These are phyloP conservation scores for Actinomucor elegans DNA, from an alignment of 371 early-diverging fungal species.

Conservation along the genomic window DNA sequence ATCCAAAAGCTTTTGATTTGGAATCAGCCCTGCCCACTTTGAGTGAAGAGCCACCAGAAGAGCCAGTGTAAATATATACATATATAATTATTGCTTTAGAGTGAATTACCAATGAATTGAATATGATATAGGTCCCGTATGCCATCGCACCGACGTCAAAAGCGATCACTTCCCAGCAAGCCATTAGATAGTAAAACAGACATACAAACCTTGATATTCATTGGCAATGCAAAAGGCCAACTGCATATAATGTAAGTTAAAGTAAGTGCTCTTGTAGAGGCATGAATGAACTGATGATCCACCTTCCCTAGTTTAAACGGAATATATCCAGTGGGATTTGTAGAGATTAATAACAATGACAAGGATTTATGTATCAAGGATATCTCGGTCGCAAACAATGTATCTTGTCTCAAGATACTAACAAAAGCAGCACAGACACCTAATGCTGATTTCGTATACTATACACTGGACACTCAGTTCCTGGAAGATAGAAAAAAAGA, in stretches of 20 bases:
- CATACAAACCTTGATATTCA: constrained; percentile 13
- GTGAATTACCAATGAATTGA: not conserved
- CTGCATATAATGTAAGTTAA: constrained; percentile 13
- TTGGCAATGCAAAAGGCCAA: constrained; percentile 14
- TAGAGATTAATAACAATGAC: not conserved
- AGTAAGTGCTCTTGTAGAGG: no score
- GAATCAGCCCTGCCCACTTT: constrained; percentile 10
- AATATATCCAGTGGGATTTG: constrained; percentile 17
- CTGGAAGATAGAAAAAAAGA: constrained; percentile 14
- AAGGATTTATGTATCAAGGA: not conserved
- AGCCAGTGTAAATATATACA: constrained; percentile 20
- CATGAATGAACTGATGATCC: no score
- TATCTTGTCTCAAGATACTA: constrained; percentile 2
- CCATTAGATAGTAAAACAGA: constrained; percentile 8
- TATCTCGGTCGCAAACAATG: not conserved
- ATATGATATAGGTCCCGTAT: not conserved
- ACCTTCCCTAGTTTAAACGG: constrained; percentile 19
- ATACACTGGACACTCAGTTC: constrained; percentile 10
- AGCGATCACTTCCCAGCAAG: constrained; percentile 3
- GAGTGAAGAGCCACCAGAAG: constrained; percentile 10
- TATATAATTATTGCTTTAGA: no score
- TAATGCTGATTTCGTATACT: not conserved
- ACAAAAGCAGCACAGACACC: not conserved
- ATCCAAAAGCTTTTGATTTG: constrained; percentile 14
- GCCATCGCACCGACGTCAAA: not conserved